These are phyloP conservation scores for Tagetes patula DNA, from an alignment of 129 eudicot species.

Conservation along the genomic window DNA sequence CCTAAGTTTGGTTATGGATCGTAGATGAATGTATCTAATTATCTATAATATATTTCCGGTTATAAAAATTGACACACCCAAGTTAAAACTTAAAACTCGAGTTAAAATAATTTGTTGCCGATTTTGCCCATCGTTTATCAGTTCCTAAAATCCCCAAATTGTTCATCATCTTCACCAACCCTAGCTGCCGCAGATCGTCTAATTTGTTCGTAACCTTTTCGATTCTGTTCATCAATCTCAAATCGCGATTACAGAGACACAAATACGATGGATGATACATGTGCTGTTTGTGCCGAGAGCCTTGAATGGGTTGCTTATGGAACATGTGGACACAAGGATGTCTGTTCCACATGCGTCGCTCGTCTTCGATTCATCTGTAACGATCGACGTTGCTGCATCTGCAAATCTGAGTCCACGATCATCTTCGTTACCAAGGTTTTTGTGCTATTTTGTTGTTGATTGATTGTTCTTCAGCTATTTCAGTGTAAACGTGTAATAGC, in stretches of 20 bases:
- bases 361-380: slow-evolving; percentile 90
- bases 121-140: too few relatives aligned
- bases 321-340: slow-evolving; percentile 90
- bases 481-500: neutral
- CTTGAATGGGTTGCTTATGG: slow-evolving; percentile 98
- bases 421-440: slow-evolving; percentile 86
- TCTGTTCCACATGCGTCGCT: slow-evolving; percentile 93
- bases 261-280: slow-evolving; percentile 73
- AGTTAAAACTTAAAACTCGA: too few relatives aligned
- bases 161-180: slow-evolving; percentile 22
- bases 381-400: slow-evolving; percentile 92
- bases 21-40: too few relatives aligned
- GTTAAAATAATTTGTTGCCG: too few relatives aligned
- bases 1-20: too few relatives aligned
- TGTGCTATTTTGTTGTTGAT: neutral
- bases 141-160: slow-evolving; percentile 19
- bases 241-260: neutral
- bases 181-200: slow-evolving; percentile 32
- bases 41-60: too few relatives aligned
- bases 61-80: too few relatives aligned
- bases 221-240: slow-evolving; percentile 5
- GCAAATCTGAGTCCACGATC: slow-evolving; percentile 68
- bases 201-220: slow-evolving; percentile 10
- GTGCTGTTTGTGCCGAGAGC: slow-evolving; percentile 96
- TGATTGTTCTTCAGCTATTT: neutral